Conservation (phyloP, 176 grass and related monocot genomes). For the Thinopyrum elongatum region DNA sequence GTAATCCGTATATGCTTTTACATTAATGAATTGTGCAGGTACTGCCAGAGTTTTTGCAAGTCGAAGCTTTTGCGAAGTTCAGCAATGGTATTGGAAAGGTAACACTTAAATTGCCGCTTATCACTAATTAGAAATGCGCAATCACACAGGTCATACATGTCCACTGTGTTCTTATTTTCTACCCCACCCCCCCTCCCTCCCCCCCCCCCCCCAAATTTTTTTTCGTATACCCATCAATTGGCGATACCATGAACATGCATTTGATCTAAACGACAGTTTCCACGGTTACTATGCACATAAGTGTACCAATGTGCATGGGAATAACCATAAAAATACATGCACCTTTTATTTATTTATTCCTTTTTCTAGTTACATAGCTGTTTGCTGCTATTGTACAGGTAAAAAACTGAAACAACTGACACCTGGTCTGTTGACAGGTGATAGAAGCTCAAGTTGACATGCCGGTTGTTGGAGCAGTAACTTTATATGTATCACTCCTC, state of each 20-base stretch:
- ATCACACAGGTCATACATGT: background rate
- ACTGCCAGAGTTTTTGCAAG: conserved; percentile 95
- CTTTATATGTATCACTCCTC: conserved; percentile 92
- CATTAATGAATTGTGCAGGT: conserved; percentile 69
- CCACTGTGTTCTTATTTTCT: background rate
- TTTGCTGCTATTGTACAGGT: conserved; percentile 2
- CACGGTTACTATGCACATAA: background rate
- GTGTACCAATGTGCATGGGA: background rate
- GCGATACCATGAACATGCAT: conserved; percentile 10
- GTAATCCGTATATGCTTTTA: conserved; percentile 35
- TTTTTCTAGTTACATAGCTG: background rate
- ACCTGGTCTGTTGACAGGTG: conserved; percentile 60
- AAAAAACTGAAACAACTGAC: conserved; percentile 18
- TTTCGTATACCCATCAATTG: background rate
- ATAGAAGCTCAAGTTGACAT: conserved; percentile 99
- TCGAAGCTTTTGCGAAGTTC: conserved; percentile 97
- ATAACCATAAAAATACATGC: background rate
- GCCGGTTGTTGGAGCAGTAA: conserved; percentile 89
- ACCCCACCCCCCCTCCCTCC: no score
- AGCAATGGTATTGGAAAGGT: conserved; percentile 98
- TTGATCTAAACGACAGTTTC: background rate
- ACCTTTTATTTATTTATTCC: background rate
- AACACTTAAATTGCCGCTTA: conserved; percentile 7
- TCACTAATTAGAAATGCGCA: background rate
- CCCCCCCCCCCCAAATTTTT: no score